Evolutionary conservation across 129 eudicot genomes (phyloP).

Genomic region (Deinandra increscens): DNA sequence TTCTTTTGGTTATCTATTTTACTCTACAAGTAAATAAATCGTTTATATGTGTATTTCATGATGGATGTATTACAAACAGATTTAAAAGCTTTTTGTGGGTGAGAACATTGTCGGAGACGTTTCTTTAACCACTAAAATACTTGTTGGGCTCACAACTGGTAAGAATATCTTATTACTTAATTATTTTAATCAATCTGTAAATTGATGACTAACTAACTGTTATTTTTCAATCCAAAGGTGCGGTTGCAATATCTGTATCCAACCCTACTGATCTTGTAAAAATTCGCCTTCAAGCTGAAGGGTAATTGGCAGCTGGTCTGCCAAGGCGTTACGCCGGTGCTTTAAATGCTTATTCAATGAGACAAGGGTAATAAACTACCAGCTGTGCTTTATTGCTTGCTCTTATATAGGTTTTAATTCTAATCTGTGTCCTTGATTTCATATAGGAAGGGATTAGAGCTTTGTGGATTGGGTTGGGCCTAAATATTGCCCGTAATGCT

Average conservation of each 20-base stretch:
- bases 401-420: not conserved
- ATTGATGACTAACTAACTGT: not conserved
- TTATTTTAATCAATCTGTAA: conserved; percentile 20
- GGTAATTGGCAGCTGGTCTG: conserved; percentile 71
- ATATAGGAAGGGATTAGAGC: conserved; percentile 77
- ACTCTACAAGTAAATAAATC: not conserved
- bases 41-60: not conserved
- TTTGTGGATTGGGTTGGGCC: conserved; percentile 94
- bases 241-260: conserved; percentile 63
- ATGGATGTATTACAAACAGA: conserved; percentile 43
- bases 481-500: conserved; percentile 87
- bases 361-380: conserved; percentile 57
- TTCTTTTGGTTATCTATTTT: not conserved
- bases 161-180: conserved; percentile 37
- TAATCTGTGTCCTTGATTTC: not conserved
- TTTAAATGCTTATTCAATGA: conserved; percentile 74
- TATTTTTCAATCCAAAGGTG: conserved; percentile 50
- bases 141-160: conserved; percentile 90
- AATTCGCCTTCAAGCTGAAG: conserved; percentile 90
- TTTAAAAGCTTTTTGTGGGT: conserved; percentile 67
- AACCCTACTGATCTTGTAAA: conserved; percentile 87
- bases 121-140: conserved; percentile 72
- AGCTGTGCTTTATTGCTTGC: not conserved
- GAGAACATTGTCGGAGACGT: conserved; percentile 78
- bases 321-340: conserved; percentile 91